Evolutionary conservation across 305 asterid species (phyloP).

Genomic region (Coffea humblotiana): DNA sequence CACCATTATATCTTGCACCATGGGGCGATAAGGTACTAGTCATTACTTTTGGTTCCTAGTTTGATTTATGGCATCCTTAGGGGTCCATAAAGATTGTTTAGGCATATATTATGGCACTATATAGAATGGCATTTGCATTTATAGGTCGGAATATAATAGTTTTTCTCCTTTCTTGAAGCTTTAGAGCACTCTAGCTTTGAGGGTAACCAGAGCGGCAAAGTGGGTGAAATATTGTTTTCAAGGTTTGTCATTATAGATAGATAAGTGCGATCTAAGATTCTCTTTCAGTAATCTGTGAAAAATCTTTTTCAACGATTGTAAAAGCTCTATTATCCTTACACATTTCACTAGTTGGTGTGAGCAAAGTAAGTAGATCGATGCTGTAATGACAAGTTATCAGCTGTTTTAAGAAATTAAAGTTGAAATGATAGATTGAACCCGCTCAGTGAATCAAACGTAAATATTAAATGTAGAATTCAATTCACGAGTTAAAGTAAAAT

Average conservation of each 20-base stretch:
- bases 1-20: neutral
- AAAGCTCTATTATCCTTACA: neutral
- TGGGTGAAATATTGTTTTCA: neutral
- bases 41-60: conserved; percentile 1
- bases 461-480: neutral
- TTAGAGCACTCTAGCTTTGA: neutral
- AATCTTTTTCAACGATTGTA: neutral
- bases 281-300: neutral
- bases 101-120: neutral
- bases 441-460: neutral
- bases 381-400: neutral
- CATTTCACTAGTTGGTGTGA: neutral
- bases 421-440: neutral
- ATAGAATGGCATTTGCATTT: neutral
- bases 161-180: neutral
- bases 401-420: neutral
- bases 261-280: neutral
- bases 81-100: neutral
- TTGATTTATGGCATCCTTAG: conserved; percentile 1
- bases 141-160: neutral
- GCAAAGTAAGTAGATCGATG: too few relatives aligned
- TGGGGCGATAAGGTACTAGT: neutral
- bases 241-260: neutral
- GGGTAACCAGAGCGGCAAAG: neutral
- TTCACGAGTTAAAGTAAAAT: neutral